Conservation (phyloP, 73 alveolate genomes). For the Tetrahymena elliotti region DNA sequence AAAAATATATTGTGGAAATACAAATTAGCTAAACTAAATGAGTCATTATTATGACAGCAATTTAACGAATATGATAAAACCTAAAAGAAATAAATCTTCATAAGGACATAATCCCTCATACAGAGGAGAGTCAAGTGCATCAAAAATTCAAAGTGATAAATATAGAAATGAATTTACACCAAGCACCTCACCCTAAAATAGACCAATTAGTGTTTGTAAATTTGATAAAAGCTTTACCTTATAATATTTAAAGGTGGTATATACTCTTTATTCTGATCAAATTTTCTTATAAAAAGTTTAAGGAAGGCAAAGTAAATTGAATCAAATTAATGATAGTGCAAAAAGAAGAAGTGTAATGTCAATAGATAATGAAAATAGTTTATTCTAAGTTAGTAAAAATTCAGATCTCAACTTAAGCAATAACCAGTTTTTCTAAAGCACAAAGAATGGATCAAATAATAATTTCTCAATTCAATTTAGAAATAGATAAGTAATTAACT, state of each 20-base stretch:
- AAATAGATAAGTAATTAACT: neutral
- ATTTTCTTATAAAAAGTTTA: neutral
- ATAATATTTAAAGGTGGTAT: neutral
- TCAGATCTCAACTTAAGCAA: neutral
- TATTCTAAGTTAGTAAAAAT: neutral
- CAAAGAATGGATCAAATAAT: neutral
- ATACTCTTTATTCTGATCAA: neutral
- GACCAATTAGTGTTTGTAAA: neutral
- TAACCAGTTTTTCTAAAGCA: neutral
- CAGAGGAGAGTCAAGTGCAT: neutral
- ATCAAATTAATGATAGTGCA: neutral
- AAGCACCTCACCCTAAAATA: neutral
- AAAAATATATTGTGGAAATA: neutral
- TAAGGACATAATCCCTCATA: neutral
- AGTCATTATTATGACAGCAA: neutral
- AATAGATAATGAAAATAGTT: neutral
- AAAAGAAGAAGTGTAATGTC: neutral
- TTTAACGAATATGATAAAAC: neutral
- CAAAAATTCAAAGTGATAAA: neutral
- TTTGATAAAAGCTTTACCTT: neutral
- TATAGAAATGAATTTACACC: neutral
- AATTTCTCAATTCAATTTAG: neutral
- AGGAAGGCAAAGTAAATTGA: neutral
- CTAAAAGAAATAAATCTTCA: neutral
- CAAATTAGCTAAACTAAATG: neutral